phyloP scores from a whole-genome alignment of 371 early-diverging fungal genomes.

The Batrachochytrium dendrobatidis region DNA sequence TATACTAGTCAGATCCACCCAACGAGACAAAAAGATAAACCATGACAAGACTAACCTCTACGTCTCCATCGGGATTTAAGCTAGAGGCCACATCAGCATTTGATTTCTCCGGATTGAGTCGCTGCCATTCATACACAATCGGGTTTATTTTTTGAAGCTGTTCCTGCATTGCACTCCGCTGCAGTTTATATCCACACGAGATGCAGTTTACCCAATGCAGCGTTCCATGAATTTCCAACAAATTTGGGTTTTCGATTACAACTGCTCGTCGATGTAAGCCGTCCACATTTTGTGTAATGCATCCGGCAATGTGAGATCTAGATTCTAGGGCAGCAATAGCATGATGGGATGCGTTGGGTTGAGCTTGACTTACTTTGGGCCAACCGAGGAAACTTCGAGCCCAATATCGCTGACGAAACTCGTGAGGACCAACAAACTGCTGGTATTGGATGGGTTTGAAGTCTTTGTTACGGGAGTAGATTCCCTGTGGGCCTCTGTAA shows the following conservation, averaged over 20 bases:
- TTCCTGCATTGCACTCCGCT: slow-evolving; percentile 59
- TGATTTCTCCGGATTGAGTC: slow-evolving; percentile 14
- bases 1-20: neutral
- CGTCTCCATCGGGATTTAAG: slow-evolving; percentile 85
- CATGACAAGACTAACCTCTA: slow-evolving; percentile 41
- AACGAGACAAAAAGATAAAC: neutral
- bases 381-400: slow-evolving; percentile 83
- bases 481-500: slow-evolving; percentile 76
- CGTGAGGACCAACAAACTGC: slow-evolving; percentile 53
- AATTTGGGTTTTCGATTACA: slow-evolving; percentile 23
- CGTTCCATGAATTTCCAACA: slow-evolving; percentile 83
- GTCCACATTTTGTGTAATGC: slow-evolving; percentile 93
- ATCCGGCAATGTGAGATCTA: slow-evolving; percentile 24
- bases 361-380: slow-evolving; percentile 54
- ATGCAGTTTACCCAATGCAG: slow-evolving; percentile 67
- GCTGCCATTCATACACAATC: slow-evolving; percentile 41
- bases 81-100: slow-evolving; percentile 23
- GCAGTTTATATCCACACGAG: slow-evolving; percentile 47
- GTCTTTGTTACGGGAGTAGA: slow-evolving; percentile 64
- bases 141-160: slow-evolving; percentile 64
- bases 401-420: slow-evolving; percentile 81
- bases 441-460: slow-evolving; percentile 14
- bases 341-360: slow-evolving; percentile 67
- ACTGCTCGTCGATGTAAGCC: slow-evolving; percentile 47
- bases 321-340: slow-evolving; percentile 51